These are phyloP conservation scores for Rhodotorula sp. DNA, from an alignment of 1,284 basidiomycete genomes.

Conservation along the genomic window DNA sequence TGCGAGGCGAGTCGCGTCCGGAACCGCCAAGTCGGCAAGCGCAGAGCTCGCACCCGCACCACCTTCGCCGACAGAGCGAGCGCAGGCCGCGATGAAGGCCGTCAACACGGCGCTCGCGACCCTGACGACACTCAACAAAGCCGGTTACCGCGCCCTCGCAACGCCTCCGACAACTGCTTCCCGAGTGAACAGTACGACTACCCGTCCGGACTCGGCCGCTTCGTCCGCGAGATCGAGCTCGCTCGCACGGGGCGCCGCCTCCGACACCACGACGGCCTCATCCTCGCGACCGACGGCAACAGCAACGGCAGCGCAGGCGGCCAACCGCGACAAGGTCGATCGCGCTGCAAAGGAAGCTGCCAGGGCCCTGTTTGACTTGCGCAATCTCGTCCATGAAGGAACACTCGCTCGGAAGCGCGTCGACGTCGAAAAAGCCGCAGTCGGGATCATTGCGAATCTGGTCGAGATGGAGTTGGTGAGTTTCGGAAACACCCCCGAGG, in stretches of 20 bases:
- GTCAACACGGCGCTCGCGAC: conserved; percentile 63
- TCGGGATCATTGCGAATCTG: conserved; percentile 63
- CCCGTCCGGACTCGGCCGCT: not conserved
- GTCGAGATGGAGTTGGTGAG: conserved; percentile 56
- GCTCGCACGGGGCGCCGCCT: not conserved
- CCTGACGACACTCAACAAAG: conserved; percentile 57
- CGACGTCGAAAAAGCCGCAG: conserved; percentile 68
- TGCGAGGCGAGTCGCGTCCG: not conserved
- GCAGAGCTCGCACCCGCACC: not conserved
- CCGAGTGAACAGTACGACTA: not conserved
- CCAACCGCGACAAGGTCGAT: conserved; percentile 19
- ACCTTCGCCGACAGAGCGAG: conserved; percentile 13
- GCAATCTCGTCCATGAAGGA: conserved; percentile 46
- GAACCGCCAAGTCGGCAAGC: too few relatives aligned
- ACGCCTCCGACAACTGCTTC: not conserved
- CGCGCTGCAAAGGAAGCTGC: conserved; percentile 5
- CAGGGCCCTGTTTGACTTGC: conserved; percentile 45
- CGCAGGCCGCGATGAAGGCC: conserved; percentile 48
- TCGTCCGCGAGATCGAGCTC: conserved; percentile 24
- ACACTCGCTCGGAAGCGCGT: conserved; percentile 44
- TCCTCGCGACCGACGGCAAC: not conserved
- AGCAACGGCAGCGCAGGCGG: not conserved
- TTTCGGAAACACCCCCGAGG: not conserved
- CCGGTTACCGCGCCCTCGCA: conserved; percentile 58
- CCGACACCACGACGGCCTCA: not conserved